phyloP scores from a whole-genome alignment of 495 filamentous ascomycete genomes.

The Penicillium canescens region DNA sequence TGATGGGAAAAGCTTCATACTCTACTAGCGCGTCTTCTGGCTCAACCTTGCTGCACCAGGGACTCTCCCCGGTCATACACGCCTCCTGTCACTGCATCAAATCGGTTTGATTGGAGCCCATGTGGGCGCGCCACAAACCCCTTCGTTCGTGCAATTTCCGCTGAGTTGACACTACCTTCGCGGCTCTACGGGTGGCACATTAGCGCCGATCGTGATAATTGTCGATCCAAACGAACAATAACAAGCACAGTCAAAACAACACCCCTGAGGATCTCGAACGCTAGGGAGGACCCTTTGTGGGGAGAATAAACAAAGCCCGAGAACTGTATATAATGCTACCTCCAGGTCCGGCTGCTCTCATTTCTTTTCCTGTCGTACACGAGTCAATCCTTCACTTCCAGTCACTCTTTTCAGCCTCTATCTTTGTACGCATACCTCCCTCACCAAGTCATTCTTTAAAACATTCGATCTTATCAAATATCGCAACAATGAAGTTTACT shows the following conservation, averaged over 20 bases:
- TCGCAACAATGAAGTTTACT: conserved; percentile 43
- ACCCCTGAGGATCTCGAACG: conserved; percentile 13
- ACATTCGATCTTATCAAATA: conserved; percentile 7
- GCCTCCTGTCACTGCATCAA: not conserved
- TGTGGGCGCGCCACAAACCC: conserved; percentile 13
- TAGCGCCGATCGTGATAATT: conserved; percentile 16
- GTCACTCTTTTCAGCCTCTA: conserved; percentile 23
- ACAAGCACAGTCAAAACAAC: conserved; percentile 8
- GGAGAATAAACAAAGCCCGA: conserved; percentile 2
- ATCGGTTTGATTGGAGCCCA: conserved; percentile 15
- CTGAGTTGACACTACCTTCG: conserved; percentile 3
- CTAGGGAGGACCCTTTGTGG: conserved; percentile 8
- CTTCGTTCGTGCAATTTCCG: conserved; percentile 3
- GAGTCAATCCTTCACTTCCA: conserved; percentile 25
- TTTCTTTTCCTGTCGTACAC: conserved; percentile 8
- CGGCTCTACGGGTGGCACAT: conserved; percentile 3
- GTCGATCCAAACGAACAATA: conserved; percentile 6
- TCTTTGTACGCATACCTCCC: conserved; percentile 9
- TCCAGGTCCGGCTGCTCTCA: not conserved
- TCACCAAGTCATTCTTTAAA: conserved; percentile 25
- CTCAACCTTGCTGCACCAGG: conserved; percentile 8
- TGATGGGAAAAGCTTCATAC: no score
- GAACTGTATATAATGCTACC: conserved; percentile 26
- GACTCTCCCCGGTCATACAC: not conserved
- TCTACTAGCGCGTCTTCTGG: no score